Percentiles rank a stretch among this genome's conserved stretches.
phyloP scores from a whole-genome alignment of 441 rosid species.

The Corymbia calophylla region DNA sequence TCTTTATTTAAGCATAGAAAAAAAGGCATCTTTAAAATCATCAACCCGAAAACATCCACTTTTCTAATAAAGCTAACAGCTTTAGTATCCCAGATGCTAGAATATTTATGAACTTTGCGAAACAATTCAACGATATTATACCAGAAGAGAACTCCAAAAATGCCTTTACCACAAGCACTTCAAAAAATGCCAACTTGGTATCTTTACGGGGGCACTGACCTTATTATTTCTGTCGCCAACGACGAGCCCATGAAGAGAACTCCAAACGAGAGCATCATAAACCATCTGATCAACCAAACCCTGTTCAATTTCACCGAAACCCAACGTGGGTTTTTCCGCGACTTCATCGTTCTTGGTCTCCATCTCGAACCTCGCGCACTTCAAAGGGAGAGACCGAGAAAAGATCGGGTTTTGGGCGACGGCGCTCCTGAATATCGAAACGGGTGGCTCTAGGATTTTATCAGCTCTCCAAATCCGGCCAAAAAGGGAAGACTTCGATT shows the following conservation, averaged over 20 bases:
- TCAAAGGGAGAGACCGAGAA: slow-evolving; percentile 23
- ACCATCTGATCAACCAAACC: slow-evolving; percentile 60
- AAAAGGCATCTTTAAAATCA: not conserved
- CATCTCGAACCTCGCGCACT: slow-evolving; percentile 43
- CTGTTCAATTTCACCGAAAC: slow-evolving; percentile 46
- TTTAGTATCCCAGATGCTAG: not conserved
- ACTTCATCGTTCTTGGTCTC: slow-evolving; percentile 22
- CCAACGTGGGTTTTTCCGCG: slow-evolving; percentile 21
- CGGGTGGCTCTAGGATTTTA: not conserved
- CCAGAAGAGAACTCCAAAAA: not conserved
- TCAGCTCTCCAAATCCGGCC: not conserved
- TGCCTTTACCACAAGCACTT: not conserved
- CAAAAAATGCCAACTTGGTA: not conserved
- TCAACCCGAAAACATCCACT: not conserved
- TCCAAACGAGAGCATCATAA: slow-evolving; percentile 94
- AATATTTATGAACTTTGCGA: not conserved
- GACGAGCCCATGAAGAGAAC: slow-evolving; percentile 91
- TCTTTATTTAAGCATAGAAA: not conserved
- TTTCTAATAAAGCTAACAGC: not conserved
- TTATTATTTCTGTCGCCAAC: slow-evolving; percentile 70
- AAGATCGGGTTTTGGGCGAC: not conserved
- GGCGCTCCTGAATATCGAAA: not conserved
- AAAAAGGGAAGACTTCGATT: slow-evolving; percentile 14
- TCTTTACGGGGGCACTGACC: slow-evolving; percentile 23
- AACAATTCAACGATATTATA: not conserved